Conservation (phyloP, 139 green algal genomes). For the Ettlia oleoabundans region DNA sequence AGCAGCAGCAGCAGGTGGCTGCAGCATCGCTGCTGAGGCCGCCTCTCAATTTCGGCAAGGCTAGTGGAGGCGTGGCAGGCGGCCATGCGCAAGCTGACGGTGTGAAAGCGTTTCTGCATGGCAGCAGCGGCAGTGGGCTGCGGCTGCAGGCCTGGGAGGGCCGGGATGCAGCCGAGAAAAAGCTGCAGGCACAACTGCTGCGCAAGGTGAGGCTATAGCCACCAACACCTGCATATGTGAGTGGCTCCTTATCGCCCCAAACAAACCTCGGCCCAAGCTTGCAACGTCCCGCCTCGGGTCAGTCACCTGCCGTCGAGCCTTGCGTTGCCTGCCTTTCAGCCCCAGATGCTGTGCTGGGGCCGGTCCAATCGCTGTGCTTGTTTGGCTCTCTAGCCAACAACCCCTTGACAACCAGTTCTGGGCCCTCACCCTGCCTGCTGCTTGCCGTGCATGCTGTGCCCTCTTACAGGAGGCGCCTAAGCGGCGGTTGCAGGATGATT, state of each 20-base stretch:
- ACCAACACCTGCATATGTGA: neutral
- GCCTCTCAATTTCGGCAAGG: too few relatives aligned
- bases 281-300: too few relatives aligned
- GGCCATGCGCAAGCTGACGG: neutral
- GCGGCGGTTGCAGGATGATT: constrained; percentile 45
- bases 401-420: too few relatives aligned
- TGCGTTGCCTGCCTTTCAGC: too few relatives aligned
- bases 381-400: too few relatives aligned
- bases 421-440: neutral
- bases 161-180: constrained; percentile 1
- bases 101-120: constrained; percentile 18
- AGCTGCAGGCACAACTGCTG: constrained; percentile 17
- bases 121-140: neutral
- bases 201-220: neutral
- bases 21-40: neutral
- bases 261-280: neutral
- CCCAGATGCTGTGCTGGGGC: too few relatives aligned
- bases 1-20: neutral
- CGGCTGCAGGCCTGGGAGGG: constrained; percentile 33
- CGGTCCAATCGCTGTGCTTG: neutral
- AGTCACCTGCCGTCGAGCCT: too few relatives aligned
- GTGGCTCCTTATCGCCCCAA: neutral
- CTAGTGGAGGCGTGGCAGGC: too few relatives aligned
- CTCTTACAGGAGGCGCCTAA: neutral
- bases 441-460: neutral